Evolutionary conservation across 352 stramenopile species (phyloP), one percentile per base, ranked within the genome.

Genomic region (Pythium pyrilobum): DNA sequence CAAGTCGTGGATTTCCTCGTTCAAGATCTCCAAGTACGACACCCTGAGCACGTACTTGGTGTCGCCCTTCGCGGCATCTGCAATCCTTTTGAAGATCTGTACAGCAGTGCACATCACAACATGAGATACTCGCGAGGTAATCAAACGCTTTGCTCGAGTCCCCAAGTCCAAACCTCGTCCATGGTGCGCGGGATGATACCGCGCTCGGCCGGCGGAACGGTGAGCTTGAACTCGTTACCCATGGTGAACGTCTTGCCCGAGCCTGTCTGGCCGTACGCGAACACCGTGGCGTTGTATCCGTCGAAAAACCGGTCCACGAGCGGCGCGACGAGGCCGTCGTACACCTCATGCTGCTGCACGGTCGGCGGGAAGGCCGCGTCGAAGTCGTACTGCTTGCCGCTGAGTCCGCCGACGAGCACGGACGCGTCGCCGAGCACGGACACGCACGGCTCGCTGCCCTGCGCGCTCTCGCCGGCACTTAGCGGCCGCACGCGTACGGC

Each of bases 1-100:
- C 24, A 99, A 74, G 69, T 99, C 96, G 12, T 81, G 73, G 46
- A 99, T 87, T 59, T 98, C 89, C 81, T 99, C 96, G 47, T 98
- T 98, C 56, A 99, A 95, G 37, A 99, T 96, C 87, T 90, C 79
- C n/a, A 92, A 59, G 38, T 87, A 89, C 38, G 82, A 89, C 38
- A 93, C 33, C 49, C 77, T 86, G 41, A 88, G 31, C 16, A 77
- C 55, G 41, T 69, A 72, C 32, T 72, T 74, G 21, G 69, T 72
- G 24, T 47, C 52, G 2, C 28, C 1, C 12, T 61, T 79, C 16
- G 51, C 18, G 0, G 56, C 61, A 4, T 23, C 15, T 6, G 62
- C 46, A n/a, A 82, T 62, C 7, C 66, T 66, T 7, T 58, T 23
- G 33, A 90, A 90, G 39, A 90, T 59, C 76, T 88, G 39, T 23